Evolutionary conservation across 2,329 filamentous ascomycete genomes (phyloP), one percentile per base, ranked within the genome.

Genomic region (Diaporthe humulicola): DNA sequence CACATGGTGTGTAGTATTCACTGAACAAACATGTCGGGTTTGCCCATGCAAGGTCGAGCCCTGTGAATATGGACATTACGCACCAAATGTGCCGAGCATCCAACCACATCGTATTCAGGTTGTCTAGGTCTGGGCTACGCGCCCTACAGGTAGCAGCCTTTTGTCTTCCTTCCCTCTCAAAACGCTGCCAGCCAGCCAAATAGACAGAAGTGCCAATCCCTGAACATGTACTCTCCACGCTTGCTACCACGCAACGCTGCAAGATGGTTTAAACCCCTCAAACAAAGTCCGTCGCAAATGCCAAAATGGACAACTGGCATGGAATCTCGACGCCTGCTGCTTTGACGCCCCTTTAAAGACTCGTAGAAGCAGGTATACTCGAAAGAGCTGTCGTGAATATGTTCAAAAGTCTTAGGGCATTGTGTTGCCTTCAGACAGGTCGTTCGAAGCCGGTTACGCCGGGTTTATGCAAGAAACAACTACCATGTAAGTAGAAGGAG

Each of bases 361-460:
- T 69, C 48, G 64, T 40, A 30, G 45, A n/a, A 30, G 48, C 33
- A 69, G 64, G 15, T 10, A 33, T 52, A 19, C 33, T 54, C 4
- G 48, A 54, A 19, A 69, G 48, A 54, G 33, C 22, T 69, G 64
- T 54, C 15, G 64, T 54, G n/a, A 69, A 52, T 28, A 40, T 69
- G 48, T 54, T 30, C 15, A 45, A 38, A 30, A 40, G 64, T 25
- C 64, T 22, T 40, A 28, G 48, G 64, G 45, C 22, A 36, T 19
- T 28, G 19, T 14, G 33, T 30, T 60, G 48, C 57, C 45, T 33
- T 25, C n/a, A 42, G 45, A 36, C 25, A 67, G 64, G 28, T 50
- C 25, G 33, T 72, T 72, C 33, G 58, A 72, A 72, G 57, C 57
- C 70, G 70, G 45, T 56, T 52, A 72, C 70, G 70, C 70, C 70